phyloP scores from a whole-genome alignment of 495 filamentous ascomycete species.

The Platismatia glauca region DNA sequence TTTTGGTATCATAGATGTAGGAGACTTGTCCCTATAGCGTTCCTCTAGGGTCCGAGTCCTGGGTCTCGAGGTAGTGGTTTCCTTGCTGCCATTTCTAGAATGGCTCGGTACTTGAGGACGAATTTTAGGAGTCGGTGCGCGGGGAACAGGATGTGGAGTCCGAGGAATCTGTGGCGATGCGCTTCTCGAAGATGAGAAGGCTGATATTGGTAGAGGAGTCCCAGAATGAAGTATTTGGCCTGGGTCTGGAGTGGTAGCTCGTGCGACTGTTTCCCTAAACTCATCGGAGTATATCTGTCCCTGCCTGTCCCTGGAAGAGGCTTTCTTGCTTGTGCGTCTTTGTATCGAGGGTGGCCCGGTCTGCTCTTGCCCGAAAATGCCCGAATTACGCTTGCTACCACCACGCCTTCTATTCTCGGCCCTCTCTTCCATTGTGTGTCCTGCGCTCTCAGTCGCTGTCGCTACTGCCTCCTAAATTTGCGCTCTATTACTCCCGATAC shows the following conservation, averaged over 20 bases:
- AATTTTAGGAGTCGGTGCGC: slow-evolving; percentile 29
- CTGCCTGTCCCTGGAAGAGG: slow-evolving; percentile 44
- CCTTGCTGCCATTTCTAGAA: slow-evolving; percentile 11
- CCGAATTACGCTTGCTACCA: slow-evolving; percentile 23
- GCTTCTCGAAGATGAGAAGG: slow-evolving; percentile 32
- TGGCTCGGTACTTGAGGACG: slow-evolving; percentile 30
- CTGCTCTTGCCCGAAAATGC: slow-evolving; percentile 19
- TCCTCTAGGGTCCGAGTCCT: slow-evolving; percentile 44
- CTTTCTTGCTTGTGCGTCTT: slow-evolving; percentile 43
- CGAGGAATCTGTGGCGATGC: slow-evolving; percentile 38
- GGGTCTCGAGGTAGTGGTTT: slow-evolving; percentile 36
- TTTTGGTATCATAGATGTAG: slow-evolving; percentile 30
- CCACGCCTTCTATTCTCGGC: slow-evolving; percentile 19
- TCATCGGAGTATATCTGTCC: slow-evolving; percentile 46
- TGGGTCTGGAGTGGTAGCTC: slow-evolving; percentile 43
- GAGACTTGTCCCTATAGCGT: slow-evolving; percentile 36
- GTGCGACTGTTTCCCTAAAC: slow-evolving; percentile 40
- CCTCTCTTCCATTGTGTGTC: slow-evolving; percentile 18
- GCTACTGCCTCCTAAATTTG: neutral
- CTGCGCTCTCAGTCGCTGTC: neutral
- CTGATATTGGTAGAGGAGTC: slow-evolving; percentile 35
- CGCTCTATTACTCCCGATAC: neutral
- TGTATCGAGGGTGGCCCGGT: slow-evolving; percentile 29
- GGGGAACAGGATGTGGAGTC: slow-evolving; percentile 30
- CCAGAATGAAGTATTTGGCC: slow-evolving; percentile 29